Conservation (phyloP, 139 green algal species). For the Chlorella vulgaris region DNA sequence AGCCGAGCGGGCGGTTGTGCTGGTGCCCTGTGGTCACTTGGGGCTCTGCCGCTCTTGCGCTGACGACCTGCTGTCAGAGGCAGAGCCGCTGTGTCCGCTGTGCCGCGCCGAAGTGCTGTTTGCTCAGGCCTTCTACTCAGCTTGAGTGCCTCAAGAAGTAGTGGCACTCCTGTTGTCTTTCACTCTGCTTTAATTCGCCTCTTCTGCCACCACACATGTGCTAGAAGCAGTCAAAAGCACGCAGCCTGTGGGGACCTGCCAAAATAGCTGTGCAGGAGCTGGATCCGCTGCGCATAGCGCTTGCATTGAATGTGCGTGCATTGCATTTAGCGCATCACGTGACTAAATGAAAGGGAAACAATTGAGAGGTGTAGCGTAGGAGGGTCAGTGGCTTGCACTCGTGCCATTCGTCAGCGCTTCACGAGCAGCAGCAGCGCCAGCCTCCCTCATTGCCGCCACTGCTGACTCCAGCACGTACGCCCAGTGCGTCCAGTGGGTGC, state of each 20-base stretch:
- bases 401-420: neutral
- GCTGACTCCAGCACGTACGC: constrained; percentile 48
- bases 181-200: neutral
- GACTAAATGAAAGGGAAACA: no score
- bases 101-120: neutral
- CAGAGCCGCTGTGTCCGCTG: constrained; percentile 3
- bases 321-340: no score
- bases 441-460: constrained; percentile 42
- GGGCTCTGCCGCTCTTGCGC: constrained; percentile 10
- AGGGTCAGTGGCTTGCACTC: no score
- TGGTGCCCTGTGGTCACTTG: constrained; percentile 2
- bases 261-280: no score
- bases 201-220: no score
- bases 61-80: neutral
- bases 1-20: neutral
- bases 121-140: constrained; percentile 1
- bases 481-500: constrained; percentile 95
- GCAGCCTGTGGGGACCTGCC: no score
- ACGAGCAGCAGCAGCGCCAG: neutral
- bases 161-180: neutral
- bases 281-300: no score
- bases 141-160: neutral
- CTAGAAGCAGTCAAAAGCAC: no score
- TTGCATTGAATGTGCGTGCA: no score
- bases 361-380: no score